A percentile compares a stretch with the other conserved stretches of the same genome.
phyloP scores from a whole-genome alignment of 805 yeast genomes.

The Saturnispora saitoi region DNA sequence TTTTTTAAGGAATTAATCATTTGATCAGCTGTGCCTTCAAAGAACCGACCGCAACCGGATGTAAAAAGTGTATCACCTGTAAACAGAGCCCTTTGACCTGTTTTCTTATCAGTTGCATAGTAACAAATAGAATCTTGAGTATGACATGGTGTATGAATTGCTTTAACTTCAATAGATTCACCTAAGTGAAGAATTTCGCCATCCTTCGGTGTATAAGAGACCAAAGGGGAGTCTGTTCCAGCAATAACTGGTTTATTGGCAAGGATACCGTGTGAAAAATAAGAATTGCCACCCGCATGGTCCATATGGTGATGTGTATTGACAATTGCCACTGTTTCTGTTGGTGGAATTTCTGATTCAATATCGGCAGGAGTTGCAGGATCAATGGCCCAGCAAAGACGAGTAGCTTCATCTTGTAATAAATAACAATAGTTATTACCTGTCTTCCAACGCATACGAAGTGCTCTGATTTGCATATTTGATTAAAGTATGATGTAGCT shows the following conservation, averaged over 20 bases:
- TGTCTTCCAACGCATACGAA: conserved; percentile 92
- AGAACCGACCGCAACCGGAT: conserved; percentile 95
- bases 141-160: conserved; percentile 95
- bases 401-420: conserved; percentile 56
- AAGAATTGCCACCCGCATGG: conserved; percentile 80
- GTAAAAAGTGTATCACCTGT: conserved; percentile 94
- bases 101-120: conserved; percentile 53
- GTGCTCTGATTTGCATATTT: conserved; percentile 70
- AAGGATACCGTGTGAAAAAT: conserved; percentile 23
- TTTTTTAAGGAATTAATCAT: conserved; percentile 67
- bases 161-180: conserved; percentile 52
- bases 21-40: conserved; percentile 79
- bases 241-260: conserved; percentile 63
- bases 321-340: conserved; percentile 59
- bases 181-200: conserved; percentile 58
- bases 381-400: conserved; percentile 76
- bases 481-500: background rate
- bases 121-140: conserved; percentile 95
- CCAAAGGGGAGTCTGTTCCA: conserved; percentile 73
- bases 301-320: conserved; percentile 97
- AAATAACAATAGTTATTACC: conserved; percentile 84
- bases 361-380: conserved; percentile 84
- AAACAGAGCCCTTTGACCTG: conserved; percentile 67
- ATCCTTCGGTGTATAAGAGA: conserved; percentile 62
- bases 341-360: conserved; percentile 31